A percentile compares a stretch with the other conserved stretches of the same genome.
phyloP scores from a whole-genome alignment of 306 rosid genomes.

The Quercus alba region DNA sequence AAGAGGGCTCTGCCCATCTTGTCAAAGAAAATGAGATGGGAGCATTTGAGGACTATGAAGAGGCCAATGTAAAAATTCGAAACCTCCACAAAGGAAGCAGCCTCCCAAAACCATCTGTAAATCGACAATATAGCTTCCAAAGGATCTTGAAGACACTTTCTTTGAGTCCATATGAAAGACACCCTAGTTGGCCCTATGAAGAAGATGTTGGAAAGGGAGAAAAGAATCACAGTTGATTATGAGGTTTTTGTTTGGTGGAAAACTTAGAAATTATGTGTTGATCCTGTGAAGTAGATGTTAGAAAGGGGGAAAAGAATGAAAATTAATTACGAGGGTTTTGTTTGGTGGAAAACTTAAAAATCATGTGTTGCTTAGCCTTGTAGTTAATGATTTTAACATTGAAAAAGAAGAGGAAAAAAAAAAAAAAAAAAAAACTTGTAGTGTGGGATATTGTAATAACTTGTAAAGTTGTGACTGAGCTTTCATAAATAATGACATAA shows the following conservation, averaged over 20 bases:
- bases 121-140: constrained; percentile 11
- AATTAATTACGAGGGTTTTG: too few species aligned
- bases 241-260: not conserved
- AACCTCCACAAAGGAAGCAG: constrained; percentile 30
- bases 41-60: not conserved
- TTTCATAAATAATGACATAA: too few species aligned
- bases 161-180: constrained; percentile 18
- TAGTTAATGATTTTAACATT: too few species aligned
- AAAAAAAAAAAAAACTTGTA: too few species aligned
- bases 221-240: not conserved
- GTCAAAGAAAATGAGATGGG: not conserved
- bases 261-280: too few species aligned
- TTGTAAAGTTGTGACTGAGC: too few species aligned
- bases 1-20: not conserved
- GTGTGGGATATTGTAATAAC: too few species aligned
- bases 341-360: too few species aligned
- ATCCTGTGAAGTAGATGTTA: too few species aligned
- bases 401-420: too few species aligned
- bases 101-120: constrained; percentile 35
- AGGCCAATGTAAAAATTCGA: constrained; percentile 1
- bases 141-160: constrained; percentile 40
- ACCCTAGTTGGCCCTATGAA: not conserved
- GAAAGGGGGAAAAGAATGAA: too few species aligned
- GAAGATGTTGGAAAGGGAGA: constrained; percentile 6
- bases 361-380: too few species aligned